Evolutionary conservation across 768 basidiomycete genomes (phyloP).

Genomic region (Lepiota venenata): DNA sequence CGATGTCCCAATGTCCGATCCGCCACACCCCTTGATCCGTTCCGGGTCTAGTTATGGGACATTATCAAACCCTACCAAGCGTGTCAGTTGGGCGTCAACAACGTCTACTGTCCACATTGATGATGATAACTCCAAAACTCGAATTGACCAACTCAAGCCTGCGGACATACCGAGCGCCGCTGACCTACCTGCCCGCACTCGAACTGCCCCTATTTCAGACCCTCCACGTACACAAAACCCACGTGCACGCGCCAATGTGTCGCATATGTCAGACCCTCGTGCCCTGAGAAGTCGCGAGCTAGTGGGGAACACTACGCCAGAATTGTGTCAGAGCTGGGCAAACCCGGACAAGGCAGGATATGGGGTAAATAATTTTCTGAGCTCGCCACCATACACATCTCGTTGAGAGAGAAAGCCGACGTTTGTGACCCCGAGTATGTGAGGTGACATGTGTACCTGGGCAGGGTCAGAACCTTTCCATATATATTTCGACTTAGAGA

Average conservation of each 20-base stretch:
- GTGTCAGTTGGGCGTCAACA: constrained; percentile 29
- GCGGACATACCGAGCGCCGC: background rate
- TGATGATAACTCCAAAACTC: background rate
- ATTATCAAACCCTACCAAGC: constrained; percentile 16
- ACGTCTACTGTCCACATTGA: constrained; percentile 19
- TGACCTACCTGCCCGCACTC: background rate
- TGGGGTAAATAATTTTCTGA: constrained; percentile 2
- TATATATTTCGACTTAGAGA: background rate
- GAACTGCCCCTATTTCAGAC: background rate
- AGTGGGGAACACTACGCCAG: background rate
- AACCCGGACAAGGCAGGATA: constrained; percentile 3
- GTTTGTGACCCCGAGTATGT: background rate
- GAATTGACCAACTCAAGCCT: background rate
- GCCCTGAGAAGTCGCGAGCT: background rate
- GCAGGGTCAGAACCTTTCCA: too few relatives aligned
- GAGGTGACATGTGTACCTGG: background rate
- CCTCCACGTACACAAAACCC: background rate
- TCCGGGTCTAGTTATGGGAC: constrained; percentile 14
- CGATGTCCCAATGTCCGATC: constrained; percentile 13
- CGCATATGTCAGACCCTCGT: constrained; percentile 10
- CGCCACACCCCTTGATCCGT: constrained; percentile 1
- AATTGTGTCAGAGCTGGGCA: constrained; percentile 6
- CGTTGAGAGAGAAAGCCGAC: background rate
- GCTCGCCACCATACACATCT: background rate
- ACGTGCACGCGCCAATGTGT: constrained; percentile 1